Base-by-base conservation (phyloP, 2,329 filamentous ascomycete species). In the Sordariomycetes sp. region DNA sequence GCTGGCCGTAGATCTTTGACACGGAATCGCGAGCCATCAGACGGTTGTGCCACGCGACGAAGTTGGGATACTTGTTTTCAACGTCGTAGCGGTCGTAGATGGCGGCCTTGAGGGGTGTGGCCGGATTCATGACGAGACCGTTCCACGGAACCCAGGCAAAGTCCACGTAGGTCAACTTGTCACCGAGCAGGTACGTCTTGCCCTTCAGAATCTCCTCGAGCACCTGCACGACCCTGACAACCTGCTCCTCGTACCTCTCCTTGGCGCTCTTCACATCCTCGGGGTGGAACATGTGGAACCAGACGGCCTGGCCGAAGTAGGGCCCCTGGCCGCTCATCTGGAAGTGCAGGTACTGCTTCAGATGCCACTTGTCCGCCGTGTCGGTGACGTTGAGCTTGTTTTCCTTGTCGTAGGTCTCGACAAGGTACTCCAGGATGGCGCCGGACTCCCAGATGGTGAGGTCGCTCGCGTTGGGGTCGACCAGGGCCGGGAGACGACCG, bases 281-380 rank as follows among this genome's bases (percentile, higher is more conserved):
- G 2, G 39, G 40, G 34, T 55, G 46, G 39, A 30, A 55, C 4
- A 35, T 39, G 38, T 43, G 39, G 38, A 55, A 59, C 53, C 54
- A 58, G 7, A 44, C 38, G 15, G 40, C 43, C 42, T 53, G 56
- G 29, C 55, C 54, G 30, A 44, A 61, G 37, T 62, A 61, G 3
- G 58, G 59, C 1, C 58, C 58, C 43, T 60, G 58, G 11, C 58
- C 58, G 12, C 54, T 59, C 41, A 52, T 52, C 32, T 62, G 58
- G 38, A 60, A 59, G 42, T 53, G 45, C 9, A 59, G 44, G 38
- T 49, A 59, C 43, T 60, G 55, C 42, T 54, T 55, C 29, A 50
- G 35, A 4, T 40, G 39, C 41, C 47, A 54, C 34, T 50, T 51
- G 19, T 58, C 54, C n/a, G 39, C 37, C 14, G 34, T 36, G 5